These are phyloP conservation scores for Cocos nucifera DNA, from an alignment of 176 grass and related monocot species.

Conservation along the genomic window DNA sequence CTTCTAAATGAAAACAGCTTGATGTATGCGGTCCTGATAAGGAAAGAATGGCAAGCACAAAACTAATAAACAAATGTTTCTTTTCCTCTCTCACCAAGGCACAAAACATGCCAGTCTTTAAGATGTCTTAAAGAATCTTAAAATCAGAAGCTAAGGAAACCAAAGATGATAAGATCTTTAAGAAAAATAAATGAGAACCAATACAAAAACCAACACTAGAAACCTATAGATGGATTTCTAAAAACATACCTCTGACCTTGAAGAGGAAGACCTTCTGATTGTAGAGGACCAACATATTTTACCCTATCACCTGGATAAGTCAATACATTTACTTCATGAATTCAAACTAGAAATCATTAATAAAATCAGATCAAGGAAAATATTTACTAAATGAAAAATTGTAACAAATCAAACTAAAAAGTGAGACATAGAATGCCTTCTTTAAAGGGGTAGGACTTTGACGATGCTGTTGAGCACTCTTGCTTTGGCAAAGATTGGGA, in stretches of 20 bases:
- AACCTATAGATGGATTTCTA: neutral
- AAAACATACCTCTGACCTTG: constrained; percentile 32
- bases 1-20: too few species aligned
- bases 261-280: constrained; percentile 23
- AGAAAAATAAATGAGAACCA: neutral
- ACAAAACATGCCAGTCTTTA: too few species aligned
- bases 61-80: too few species aligned
- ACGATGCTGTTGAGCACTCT: constrained; percentile 11
- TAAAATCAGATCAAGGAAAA: too few species aligned
- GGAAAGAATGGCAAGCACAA: too few species aligned
- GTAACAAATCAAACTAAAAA: neutral
- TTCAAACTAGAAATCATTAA: neutral
- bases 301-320: constrained; percentile 83
- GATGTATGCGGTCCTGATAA: too few species aligned
- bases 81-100: too few species aligned
- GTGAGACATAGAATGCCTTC: neutral
- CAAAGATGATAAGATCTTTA: neutral
- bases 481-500: constrained; percentile 17
- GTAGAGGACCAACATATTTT: constrained; percentile 50
- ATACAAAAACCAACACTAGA: neutral
- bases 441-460: constrained; percentile 13
- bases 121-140: too few species aligned
- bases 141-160: too few species aligned
- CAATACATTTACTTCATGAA: neutral
- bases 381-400: too few species aligned